Conservation (phyloP, 73 alveolate genomes). For the Tetrahymena elliotti region DNA sequence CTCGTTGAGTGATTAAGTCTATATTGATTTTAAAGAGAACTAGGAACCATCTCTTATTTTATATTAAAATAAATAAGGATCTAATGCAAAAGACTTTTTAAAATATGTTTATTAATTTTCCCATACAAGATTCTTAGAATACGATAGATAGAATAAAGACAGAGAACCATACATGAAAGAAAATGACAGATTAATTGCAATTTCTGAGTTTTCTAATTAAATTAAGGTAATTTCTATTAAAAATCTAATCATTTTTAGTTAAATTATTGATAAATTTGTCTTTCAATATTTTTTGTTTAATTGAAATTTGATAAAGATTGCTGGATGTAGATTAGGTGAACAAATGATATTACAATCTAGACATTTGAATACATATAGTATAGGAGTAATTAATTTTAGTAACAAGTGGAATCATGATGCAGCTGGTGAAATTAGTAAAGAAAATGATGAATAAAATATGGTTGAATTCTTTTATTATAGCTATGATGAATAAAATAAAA, state of each 20-base stretch:
- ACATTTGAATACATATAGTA: neutral
- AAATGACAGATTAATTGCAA: neutral
- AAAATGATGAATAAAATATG: neutral
- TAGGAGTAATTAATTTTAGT: neutral
- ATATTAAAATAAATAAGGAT: neutral
- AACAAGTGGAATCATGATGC: neutral
- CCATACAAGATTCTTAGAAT: neutral
- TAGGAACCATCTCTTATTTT: neutral
- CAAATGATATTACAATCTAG: neutral
- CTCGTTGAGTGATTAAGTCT: neutral
- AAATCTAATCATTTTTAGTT: no score
- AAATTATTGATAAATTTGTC: no score
- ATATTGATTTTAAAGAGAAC: neutral
- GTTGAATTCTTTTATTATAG: neutral
- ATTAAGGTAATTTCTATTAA: neutral
- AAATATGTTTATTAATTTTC: neutral
- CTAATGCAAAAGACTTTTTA: neutral
- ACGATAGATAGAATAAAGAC: neutral
- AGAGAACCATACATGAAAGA: neutral
- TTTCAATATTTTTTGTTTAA: no score
- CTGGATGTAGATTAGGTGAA: neutral
- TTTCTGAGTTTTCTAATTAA: neutral
- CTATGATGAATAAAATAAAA: neutral
- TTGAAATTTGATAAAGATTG: neutral
- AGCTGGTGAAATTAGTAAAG: no score